A percentile compares a stretch with the other conserved stretches of the same genome.
Conservation (phyloP, 2,329 filamentous ascomycete species). For the Hypomyces rosellus region DNA sequence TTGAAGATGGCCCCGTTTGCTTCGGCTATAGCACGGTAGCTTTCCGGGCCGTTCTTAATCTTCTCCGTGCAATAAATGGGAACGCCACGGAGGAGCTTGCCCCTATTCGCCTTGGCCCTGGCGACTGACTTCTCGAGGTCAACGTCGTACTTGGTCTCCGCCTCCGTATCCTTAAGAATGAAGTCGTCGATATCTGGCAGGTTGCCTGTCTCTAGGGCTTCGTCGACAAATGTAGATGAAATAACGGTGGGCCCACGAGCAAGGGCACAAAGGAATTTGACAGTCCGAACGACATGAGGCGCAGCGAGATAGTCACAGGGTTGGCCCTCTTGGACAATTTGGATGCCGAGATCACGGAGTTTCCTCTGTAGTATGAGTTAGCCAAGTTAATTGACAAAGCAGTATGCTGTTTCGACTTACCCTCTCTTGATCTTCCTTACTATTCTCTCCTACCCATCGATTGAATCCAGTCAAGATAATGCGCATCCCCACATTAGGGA, state of each 20-base stretch:
- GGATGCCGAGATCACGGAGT: constrained; percentile 76
- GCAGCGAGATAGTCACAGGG: constrained; percentile 83
- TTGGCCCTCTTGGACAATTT: constrained; percentile 67
- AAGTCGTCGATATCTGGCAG: constrained; percentile 60
- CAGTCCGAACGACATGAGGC: constrained; percentile 78
- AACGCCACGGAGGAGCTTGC: constrained; percentile 67
- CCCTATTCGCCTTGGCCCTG: constrained; percentile 69
- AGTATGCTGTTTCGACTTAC: constrained; percentile 44
- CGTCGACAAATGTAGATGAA: constrained; percentile 70
- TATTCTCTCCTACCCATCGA: constrained; percentile 67
- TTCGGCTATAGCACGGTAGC: constrained; percentile 78
- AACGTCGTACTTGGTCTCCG: constrained; percentile 66
- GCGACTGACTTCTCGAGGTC: constrained; percentile 60
- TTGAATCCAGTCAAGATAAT: constrained; percentile 80
- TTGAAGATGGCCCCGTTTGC: constrained; percentile 83
- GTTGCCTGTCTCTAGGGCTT: constrained; percentile 63
- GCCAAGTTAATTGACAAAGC: constrained; percentile 9
- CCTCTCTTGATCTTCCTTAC: constrained; percentile 73
- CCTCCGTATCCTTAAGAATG: constrained; percentile 61
- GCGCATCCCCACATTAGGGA: constrained; percentile 62
- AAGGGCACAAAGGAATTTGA: constrained; percentile 86
- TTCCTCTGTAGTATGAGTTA: constrained; percentile 51
- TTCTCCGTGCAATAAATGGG: constrained; percentile 79
- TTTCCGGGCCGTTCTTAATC: constrained; percentile 75
- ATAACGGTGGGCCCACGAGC: constrained; percentile 75